Evolutionary conservation across 768 basidiomycete genomes (phyloP), one percentile per base, ranked within the genome.

Genomic region (Coprinopsis marcescibilis): DNA sequence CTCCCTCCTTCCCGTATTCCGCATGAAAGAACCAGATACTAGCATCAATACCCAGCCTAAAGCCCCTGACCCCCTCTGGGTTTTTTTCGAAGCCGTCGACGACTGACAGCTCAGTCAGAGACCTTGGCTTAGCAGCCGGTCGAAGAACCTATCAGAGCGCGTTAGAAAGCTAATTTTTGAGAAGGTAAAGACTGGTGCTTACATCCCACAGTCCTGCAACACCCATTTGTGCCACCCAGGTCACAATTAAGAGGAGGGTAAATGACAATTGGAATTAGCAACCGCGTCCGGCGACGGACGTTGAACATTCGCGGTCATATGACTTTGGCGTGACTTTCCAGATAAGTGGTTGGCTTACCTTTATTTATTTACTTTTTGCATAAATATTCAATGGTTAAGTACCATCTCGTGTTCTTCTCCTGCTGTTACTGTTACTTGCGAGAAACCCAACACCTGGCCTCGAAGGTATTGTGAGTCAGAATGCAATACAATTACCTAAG

Each of bases 11-110:
- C 11, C 85, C 83, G 53, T 85, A 78, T 19, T 83, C 76, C 3
- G 81, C 83, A 52, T 91, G 89, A 51, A 83, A 86, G 58, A 87
- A 85, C 85, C 85, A 88, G 46, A 89, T 86, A 32, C 83, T 83
- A 14, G 89, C 89, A 57, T 95, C 92, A 38, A 94, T 89, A 2
- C 92, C 92, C 24, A 95, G 68, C 17, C 88, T 78, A 52, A 83
- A 85, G 6, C 89, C 90, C 36, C 89, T 76, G 25, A 78, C 66
- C 17, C 77, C 76, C 27, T 75, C 67, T 1, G 72, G 71, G 56
- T 89, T 89, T 15, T 73, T 69, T 44, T 79, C 71, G 58, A 91
- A 89, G 0, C 90, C 89, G 43, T 91, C 81, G 25, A 71, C 69
- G 23, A 89, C 77, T 1, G 89, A 77, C 21, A 93, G 67, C 39